Evolutionary conservation across 1,284 basidiomycete species (phyloP).

Genomic region (Puccinia horiana): DNA sequence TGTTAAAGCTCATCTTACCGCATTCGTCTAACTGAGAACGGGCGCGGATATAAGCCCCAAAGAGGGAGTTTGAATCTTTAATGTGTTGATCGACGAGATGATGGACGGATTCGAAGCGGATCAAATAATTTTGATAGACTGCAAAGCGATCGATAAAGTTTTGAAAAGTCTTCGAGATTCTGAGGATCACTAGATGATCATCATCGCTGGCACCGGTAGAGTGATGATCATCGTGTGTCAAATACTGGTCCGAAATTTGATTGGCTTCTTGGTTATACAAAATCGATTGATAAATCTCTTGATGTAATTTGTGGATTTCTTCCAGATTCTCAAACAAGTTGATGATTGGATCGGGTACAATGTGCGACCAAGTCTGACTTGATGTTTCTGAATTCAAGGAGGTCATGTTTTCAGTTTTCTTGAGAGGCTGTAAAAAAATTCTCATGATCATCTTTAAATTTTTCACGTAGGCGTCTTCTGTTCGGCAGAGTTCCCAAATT

Average conservation of each 20-base stretch:
- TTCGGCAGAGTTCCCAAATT: constrained; percentile 69
- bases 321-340: constrained; percentile 80
- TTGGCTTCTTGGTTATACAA: constrained; percentile 1
- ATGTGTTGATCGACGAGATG: constrained; percentile 60
- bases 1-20: constrained; percentile 68
- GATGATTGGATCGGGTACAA: constrained; percentile 67
- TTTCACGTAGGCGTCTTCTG: constrained; percentile 71
- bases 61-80: constrained; percentile 58
- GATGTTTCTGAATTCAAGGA: constrained; percentile 55
- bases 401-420: not conserved
- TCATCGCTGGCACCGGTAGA: not conserved
- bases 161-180: constrained; percentile 66
- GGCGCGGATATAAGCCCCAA: constrained; percentile 69
- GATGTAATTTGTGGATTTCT: constrained; percentile 66
- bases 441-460: constrained; percentile 68
- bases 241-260: not conserved
- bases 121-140: constrained; percentile 80
- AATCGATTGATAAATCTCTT: not conserved
- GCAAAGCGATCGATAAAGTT: constrained; percentile 66
- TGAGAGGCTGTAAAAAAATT: constrained; percentile 69
- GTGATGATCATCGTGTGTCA: not conserved
- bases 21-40: constrained; percentile 75
- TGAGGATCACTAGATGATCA: constrained; percentile 58
- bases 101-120: constrained; percentile 68
- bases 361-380: constrained; percentile 69